A percentile compares a stretch with the other conserved stretches of the same genome.
Conservation (phyloP, 1,284 basidiomycete genomes). For the Termitomyces sp. region DNA sequence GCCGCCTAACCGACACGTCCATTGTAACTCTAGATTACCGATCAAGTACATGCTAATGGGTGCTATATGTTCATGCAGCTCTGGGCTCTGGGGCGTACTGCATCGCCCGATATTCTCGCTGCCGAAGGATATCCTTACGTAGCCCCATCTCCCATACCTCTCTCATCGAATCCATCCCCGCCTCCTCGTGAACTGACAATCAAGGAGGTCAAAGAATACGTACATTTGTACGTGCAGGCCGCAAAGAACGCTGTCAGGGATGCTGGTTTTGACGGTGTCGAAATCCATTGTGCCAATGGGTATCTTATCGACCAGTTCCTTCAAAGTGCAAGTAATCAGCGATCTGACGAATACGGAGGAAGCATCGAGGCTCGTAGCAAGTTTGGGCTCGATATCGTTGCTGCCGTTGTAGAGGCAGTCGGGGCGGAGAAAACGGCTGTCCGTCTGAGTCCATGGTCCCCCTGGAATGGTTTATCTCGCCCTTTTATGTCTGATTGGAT, state of each 20-base stretch:
- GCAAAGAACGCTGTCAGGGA: constrained; percentile 37
- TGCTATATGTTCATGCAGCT: constrained; percentile 14
- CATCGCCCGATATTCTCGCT: neutral
- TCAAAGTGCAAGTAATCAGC: constrained; percentile 40
- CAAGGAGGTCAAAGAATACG: constrained; percentile 40
- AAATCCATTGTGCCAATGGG: constrained; percentile 36
- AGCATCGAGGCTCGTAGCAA: constrained; percentile 45
- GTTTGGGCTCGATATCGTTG: constrained; percentile 45
- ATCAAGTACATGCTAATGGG: constrained; percentile 10
- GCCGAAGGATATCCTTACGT: constrained; percentile 3
- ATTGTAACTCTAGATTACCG: constrained; percentile 10
- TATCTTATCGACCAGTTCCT: constrained; percentile 41
- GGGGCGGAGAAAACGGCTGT: constrained; percentile 42
- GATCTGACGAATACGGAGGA: constrained; percentile 55
- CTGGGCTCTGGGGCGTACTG: constrained; percentile 9
- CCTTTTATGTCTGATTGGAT: neutral
- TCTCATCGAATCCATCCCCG: constrained; percentile 18
- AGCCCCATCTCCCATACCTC: constrained; percentile 39
- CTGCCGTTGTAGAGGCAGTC: constrained; percentile 33
- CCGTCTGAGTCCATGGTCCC: constrained; percentile 50
- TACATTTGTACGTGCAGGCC: constrained; percentile 31
- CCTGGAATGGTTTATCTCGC: constrained; percentile 30
- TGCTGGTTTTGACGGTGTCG: constrained; percentile 47
- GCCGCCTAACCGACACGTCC: neutral
- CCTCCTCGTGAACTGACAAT: constrained; percentile 32